phyloP scores from a whole-genome alignment of 2,329 filamentous ascomycete genomes.

The Nannizzia gypsea region DNA sequence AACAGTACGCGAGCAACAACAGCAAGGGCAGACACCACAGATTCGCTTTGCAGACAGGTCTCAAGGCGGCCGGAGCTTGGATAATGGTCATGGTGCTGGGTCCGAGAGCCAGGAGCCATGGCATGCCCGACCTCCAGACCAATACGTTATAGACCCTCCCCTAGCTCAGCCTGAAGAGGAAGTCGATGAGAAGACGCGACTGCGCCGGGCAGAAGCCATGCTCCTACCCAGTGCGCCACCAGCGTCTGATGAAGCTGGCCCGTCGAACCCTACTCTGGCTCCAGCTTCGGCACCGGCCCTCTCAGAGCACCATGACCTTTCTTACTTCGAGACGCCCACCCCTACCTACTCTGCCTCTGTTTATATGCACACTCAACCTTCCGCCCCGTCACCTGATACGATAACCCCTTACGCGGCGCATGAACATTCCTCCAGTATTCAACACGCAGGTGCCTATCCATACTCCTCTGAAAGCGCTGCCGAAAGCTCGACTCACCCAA shows the following conservation, averaged over 20 bases:
- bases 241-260: slow-evolving; percentile 33
- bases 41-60: background rate
- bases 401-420: slow-evolving; percentile 15
- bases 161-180: slow-evolving; percentile 46
- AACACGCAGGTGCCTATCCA: slow-evolving; percentile 6
- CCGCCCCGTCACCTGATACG: slow-evolving; percentile 21
- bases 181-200: slow-evolving; percentile 69
- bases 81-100: slow-evolving; percentile 1
- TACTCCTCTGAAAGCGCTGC: slow-evolving; percentile 1
- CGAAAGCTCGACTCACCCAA: slow-evolving; percentile 33
- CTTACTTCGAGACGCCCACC: slow-evolving; percentile 2
- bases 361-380: slow-evolving; percentile 16
- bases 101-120: slow-evolving; percentile 3
- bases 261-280: slow-evolving; percentile 34
- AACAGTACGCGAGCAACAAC: slow-evolving; percentile 1
- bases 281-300: slow-evolving; percentile 35
- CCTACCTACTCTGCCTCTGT: slow-evolving; percentile 30
- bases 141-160: slow-evolving; percentile 15
- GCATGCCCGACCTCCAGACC: slow-evolving; percentile 3
- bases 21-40: background rate
- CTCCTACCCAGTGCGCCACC: slow-evolving; percentile 72
- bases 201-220: slow-evolving; percentile 64
- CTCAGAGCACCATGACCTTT: slow-evolving; percentile 42
- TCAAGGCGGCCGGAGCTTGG: background rate
- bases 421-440: slow-evolving; percentile 5